A percentile compares a stretch with the other conserved stretches of the same genome.
Evolutionary conservation across 2,329 filamentous ascomycete genomes (phyloP).

Genomic region (Pseudogymnoascus sp.): DNA sequence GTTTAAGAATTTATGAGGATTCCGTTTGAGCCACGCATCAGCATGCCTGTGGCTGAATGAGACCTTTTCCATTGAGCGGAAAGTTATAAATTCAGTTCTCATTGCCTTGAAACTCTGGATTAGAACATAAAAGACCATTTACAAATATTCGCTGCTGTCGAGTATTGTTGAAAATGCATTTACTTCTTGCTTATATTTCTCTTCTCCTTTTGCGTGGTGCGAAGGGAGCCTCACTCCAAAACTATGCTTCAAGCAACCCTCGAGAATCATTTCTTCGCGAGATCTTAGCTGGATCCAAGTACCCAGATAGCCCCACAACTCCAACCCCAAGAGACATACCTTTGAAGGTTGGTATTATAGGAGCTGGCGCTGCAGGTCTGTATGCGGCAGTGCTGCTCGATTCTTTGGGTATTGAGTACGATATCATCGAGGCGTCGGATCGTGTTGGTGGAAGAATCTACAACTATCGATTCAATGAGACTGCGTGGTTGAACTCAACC

Average conservation of each 20-base stretch:
- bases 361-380: conserved; percentile 32
- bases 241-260: neutral
- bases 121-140: neutral
- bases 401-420: conserved; percentile 24
- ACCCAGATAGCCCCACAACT: neutral
- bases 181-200: neutral
- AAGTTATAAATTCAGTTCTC: neutral
- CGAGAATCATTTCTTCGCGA: neutral
- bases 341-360: conserved; percentile 30
- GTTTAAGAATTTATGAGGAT: neutral
- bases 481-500: neutral
- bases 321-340: neutral
- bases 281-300: neutral
- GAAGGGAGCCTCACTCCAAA: neutral
- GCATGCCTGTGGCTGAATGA: neutral
- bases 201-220: neutral
- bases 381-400: conserved; percentile 32
- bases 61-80: neutral
- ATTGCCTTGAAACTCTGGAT: neutral
- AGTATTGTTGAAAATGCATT: neutral
- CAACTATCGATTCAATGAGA: conserved; percentile 29
- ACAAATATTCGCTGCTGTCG: neutral
- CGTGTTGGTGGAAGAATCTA: conserved; percentile 32
- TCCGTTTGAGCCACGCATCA: neutral
- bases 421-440: conserved; percentile 32